Evolutionary conservation across 2,329 filamentous ascomycete species (phyloP).

Genomic region (Penicillium decumbens): DNA sequence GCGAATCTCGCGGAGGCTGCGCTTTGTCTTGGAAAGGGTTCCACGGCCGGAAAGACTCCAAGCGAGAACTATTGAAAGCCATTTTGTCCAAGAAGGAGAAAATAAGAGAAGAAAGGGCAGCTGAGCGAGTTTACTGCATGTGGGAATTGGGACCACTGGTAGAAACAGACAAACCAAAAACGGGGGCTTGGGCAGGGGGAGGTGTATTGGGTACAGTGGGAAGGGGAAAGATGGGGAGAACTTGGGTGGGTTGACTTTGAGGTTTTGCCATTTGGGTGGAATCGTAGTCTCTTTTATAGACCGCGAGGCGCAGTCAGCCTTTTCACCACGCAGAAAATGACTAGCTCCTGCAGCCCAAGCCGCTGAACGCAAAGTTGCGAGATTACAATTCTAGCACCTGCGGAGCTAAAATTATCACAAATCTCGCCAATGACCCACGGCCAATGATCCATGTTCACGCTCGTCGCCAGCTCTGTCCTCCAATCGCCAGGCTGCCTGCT

Average conservation of each 20-base stretch:
- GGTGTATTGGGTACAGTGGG: background rate
- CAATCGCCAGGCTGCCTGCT: background rate
- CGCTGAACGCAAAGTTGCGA: too few relatives aligned
- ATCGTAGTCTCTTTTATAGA: conserved; percentile 5
- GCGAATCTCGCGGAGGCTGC: background rate
- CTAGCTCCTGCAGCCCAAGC: background rate
- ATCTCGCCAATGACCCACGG: too few relatives aligned
- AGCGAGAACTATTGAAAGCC: background rate
- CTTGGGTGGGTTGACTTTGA: background rate
- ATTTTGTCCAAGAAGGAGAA: background rate
- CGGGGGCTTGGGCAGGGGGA: background rate
- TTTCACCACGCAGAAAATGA: background rate
- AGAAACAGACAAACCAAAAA: background rate
- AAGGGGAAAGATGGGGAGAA: background rate
- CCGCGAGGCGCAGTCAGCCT: too few relatives aligned
- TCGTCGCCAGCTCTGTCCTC: too few relatives aligned
- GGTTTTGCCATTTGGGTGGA: background rate
- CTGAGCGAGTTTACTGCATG: background rate
- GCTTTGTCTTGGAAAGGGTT: background rate
- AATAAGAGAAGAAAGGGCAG: background rate
- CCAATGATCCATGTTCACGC: too few relatives aligned
- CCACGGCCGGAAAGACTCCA: background rate
- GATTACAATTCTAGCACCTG: too few relatives aligned
- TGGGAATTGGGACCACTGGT: background rate
- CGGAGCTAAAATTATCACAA: too few relatives aligned